A percentile compares a stretch with the other conserved stretches of the same genome.
These are phyloP conservation scores for Erysimum cheiri DNA, from an alignment of 441 rosid genomes.

Conservation along the genomic window DNA sequence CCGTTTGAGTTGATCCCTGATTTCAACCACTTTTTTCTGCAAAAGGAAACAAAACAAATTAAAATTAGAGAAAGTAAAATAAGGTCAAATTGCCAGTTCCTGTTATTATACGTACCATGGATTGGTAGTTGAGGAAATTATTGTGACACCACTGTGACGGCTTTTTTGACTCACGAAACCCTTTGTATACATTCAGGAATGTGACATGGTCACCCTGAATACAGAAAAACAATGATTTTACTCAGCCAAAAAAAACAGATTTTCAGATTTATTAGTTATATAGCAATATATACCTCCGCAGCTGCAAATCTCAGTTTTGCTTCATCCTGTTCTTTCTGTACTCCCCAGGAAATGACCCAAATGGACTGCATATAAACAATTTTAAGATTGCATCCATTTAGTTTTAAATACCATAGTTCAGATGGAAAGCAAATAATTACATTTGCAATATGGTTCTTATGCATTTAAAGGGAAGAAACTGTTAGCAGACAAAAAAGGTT, in stretches of 20 bases:
- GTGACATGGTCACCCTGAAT: constrained; percentile 95
- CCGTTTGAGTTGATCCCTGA: constrained; percentile 83
- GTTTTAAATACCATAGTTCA: constrained; percentile 11
- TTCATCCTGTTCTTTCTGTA: constrained; percentile 87
- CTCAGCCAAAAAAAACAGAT: neutral
- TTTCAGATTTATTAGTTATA: constrained; percentile 7
- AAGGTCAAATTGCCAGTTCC: neutral
- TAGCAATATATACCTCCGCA: constrained; percentile 70
- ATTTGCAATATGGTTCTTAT: constrained; percentile 7
- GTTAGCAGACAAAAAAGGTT: constrained; percentile 21
- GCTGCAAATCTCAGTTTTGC: constrained; percentile 96
- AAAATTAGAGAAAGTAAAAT: neutral
- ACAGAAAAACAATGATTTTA: constrained; percentile 16
- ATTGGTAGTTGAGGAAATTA: constrained; percentile 82
- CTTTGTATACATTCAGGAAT: constrained; percentile 87
- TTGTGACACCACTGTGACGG: constrained; percentile 86
- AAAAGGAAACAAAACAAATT: constrained; percentile 13
- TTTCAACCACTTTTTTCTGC: constrained; percentile 85
- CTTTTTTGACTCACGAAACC: constrained; percentile 81
- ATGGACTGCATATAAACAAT: constrained; percentile 66
- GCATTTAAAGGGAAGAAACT: neutral
- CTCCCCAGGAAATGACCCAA: constrained; percentile 85
- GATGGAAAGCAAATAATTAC: neutral
- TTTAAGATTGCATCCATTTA: constrained; percentile 15
- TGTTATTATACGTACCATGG: constrained; percentile 63